These are phyloP conservation scores for Clohesyomyces aquaticus DNA, from an alignment of 495 filamentous ascomycete species.

Conservation along the genomic window DNA sequence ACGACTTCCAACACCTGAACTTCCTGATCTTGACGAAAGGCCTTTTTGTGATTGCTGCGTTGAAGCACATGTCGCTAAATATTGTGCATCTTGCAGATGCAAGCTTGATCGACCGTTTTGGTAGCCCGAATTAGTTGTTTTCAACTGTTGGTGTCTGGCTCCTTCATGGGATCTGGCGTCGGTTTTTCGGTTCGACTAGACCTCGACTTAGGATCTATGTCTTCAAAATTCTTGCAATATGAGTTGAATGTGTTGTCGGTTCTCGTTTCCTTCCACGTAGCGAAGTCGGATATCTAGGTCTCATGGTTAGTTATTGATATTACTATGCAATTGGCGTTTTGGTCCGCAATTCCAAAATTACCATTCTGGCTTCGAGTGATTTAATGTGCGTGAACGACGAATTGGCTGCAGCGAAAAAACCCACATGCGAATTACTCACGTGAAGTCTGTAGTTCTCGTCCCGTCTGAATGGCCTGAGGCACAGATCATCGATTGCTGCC, in stretches of 20 bases:
- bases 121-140: not conserved
- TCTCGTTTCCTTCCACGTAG: too few species aligned
- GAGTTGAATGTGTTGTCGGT: too few species aligned
- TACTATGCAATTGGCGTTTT: not conserved
- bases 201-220: too few species aligned
- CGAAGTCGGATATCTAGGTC: not conserved
- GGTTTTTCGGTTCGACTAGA: too few species aligned
- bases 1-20: conserved; percentile 41
- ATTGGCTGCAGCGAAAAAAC: not conserved
- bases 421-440: not conserved
- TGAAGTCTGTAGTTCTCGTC: not conserved
- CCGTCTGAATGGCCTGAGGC: too few species aligned
- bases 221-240: too few species aligned
- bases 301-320: not conserved
- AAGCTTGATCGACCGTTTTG: not conserved
- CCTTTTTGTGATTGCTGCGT: conserved; percentile 40
- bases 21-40: conserved; percentile 26
- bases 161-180: not conserved
- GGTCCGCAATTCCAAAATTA: too few species aligned
- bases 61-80: conserved; percentile 17
- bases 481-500: not conserved
- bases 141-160: not conserved
- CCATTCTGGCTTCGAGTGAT: too few species aligned
- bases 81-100: conserved; percentile 24
- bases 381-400: not conserved